Evolutionary conservation across 2,329 filamentous ascomycete genomes (phyloP).

Genomic region (Fusarium oxysporum): DNA sequence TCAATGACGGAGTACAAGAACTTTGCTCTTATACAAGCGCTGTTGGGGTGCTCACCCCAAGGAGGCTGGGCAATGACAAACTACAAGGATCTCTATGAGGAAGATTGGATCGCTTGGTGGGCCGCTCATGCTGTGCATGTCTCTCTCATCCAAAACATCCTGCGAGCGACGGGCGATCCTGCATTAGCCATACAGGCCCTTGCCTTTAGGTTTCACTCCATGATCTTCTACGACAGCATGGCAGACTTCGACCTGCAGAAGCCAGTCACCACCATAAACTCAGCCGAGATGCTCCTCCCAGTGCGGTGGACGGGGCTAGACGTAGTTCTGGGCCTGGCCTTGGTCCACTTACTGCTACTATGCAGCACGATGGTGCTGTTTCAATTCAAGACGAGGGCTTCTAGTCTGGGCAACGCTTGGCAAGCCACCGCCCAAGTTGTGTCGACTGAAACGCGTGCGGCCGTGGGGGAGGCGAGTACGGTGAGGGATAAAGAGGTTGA

Average conservation of each 20-base stretch:
- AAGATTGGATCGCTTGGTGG: neutral
- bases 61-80: neutral
- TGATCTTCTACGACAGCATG: constrained; percentile 7
- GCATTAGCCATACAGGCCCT: neutral
- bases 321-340: neutral
- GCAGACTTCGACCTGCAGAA: neutral
- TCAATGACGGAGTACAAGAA: neutral
- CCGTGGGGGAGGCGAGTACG: neutral
- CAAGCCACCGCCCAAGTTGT: constrained; percentile 16
- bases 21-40: neutral
- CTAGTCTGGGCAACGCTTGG: constrained; percentile 20
- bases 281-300: neutral
- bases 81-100: neutral
- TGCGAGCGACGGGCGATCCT: neutral
- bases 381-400: neutral
- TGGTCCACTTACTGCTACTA: neutral
- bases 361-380: neutral
- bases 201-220: constrained; percentile 4
- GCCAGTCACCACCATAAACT: neutral
- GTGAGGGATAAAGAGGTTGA: constrained; percentile 17
- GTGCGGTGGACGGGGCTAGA: neutral
- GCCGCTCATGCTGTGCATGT: constrained; percentile 2
- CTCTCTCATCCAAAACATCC: constrained; percentile 2
- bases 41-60: neutral
- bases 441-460: constrained; percentile 18